These are phyloP conservation scores for Ocimum tenuiflorum DNA, from an alignment of 257 asterid genomes.

Conservation along the genomic window DNA sequence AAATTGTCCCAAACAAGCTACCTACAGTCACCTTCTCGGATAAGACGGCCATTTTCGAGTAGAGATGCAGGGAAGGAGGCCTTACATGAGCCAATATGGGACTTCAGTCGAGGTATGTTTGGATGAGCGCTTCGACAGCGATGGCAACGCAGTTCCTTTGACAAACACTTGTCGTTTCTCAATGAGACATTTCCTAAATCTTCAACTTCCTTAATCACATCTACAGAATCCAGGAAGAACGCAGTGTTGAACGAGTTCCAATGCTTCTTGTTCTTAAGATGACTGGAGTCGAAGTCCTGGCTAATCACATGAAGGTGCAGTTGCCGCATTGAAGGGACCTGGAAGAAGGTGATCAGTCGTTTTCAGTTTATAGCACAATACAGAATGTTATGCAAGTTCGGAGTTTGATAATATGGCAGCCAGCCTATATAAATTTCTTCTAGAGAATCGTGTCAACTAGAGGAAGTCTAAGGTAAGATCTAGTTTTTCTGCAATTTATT, in stretches of 20 bases:
- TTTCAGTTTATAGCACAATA: not conserved
- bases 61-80: conserved; percentile 54
- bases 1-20: not conserved
- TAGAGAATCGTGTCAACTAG: not conserved
- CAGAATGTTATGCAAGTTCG: not conserved
- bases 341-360: conserved; percentile 14
- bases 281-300: conserved; percentile 75
- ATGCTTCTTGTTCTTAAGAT: conserved; percentile 80
- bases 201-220: conserved; percentile 61
- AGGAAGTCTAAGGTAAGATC: not conserved
- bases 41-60: conserved; percentile 46
- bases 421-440: not conserved
- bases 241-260: conserved; percentile 86
- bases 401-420: not conserved
- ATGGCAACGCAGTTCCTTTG: conserved; percentile 72
- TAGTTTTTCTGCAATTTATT: conserved; percentile 1
- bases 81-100: conserved; percentile 58
- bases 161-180: conserved; percentile 31
- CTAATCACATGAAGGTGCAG: conserved; percentile 90
- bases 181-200: conserved; percentile 34
- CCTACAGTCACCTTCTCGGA: conserved; percentile 13
- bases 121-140: conserved; percentile 87
- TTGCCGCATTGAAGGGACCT: conserved; percentile 90
- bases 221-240: conserved; percentile 73
- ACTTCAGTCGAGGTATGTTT: conserved; percentile 66